Evolutionary conservation across 2,329 filamentous ascomycete genomes (phyloP), one percentile per base, ranked within the genome.

Genomic region (Chalaropsis thielavioides): DNA sequence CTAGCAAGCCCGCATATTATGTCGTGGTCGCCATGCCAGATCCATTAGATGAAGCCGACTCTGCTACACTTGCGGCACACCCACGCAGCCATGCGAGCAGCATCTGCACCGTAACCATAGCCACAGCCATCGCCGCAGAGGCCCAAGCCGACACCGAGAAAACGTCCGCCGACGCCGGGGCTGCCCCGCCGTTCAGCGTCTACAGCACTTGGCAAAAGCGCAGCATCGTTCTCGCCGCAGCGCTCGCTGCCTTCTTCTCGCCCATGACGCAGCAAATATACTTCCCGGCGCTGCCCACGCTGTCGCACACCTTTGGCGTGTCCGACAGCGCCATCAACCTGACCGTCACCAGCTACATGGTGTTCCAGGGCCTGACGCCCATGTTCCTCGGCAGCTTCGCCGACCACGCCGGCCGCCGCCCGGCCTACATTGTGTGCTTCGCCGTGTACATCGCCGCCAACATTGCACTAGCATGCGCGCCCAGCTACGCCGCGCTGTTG

Each of bases 331-430:
- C 76, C 60, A 76, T 81, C 67, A 82, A 81, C 69, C 71, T 83
- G 43, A 81, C 79, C 6, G 72, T 82, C 49, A 82, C 80, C 1
- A 80, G 78, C 1, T 83, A 82, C 69, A 79, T 82, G 79, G 78
- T 86, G 61, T 79, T 86, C 43, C 83, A 85, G 73, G 83, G 80
- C 22, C 72, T 86, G 13, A 77, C 80, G 0, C 83, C 83, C 27
- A 79, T 79, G 69, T 78, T 85, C 65, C 73, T 83, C 49, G 82
- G 81, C 0, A 78, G 79, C 2, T 72, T 85, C 41, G 80, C 82
- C 0, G 83, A 86, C 69, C 76, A 72, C 1, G 74, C 75, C 1
- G 82, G 83, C 1, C 75, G 82, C 43, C 74, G 82, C 4, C 81
- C 81, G 0, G 79, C 79, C 0, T 84, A 82, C 68, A 68, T 83